These are phyloP conservation scores for Naematelia encephala DNA, from an alignment of 768 basidiomycete genomes.

Conservation along the genomic window DNA sequence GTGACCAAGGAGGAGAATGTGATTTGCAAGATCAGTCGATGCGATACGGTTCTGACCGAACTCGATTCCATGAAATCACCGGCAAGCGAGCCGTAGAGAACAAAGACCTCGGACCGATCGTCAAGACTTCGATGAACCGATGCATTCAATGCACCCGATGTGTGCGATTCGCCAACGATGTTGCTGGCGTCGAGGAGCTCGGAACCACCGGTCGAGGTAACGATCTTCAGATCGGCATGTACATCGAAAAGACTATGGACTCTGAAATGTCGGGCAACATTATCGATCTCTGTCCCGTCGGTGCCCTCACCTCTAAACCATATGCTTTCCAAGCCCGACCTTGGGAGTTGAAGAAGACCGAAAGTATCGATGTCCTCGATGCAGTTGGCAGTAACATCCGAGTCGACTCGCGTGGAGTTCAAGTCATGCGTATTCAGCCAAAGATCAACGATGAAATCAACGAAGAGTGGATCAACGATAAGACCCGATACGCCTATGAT, in stretches of 20 bases:
- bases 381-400: constrained; percentile 95
- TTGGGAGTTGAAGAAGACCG: constrained; percentile 98
- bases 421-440: constrained; percentile 96
- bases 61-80: constrained; percentile 95
- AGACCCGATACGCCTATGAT: constrained; percentile 94
- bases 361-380: constrained; percentile 91
- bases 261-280: constrained; percentile 97
- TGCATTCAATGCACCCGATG: constrained; percentile 99
- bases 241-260: constrained; percentile 95
- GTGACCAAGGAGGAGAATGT: constrained; percentile 98
- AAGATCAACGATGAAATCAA: constrained; percentile 96
- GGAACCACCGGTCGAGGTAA: constrained; percentile 97
- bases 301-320: constrained; percentile 95
- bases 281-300: constrained; percentile 95
- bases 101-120: constrained; percentile 95
- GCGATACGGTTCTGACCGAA: constrained; percentile 96
- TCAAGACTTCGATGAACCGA: constrained; percentile 98
- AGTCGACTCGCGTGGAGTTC: constrained; percentile 87
- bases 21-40: constrained; percentile 98
- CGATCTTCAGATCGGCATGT: constrained; percentile 97
- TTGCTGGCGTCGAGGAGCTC: constrained; percentile 95
- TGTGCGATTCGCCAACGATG: constrained; percentile 97
- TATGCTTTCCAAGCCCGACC: constrained; percentile 96
- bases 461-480: constrained; percentile 99
- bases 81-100: constrained; percentile 98